Percentiles rank a stretch among this genome's conserved stretches.
phyloP scores from a whole-genome alignment of 2,329 filamentous ascomycete species.

The Xylariomycetidae sp. region DNA sequence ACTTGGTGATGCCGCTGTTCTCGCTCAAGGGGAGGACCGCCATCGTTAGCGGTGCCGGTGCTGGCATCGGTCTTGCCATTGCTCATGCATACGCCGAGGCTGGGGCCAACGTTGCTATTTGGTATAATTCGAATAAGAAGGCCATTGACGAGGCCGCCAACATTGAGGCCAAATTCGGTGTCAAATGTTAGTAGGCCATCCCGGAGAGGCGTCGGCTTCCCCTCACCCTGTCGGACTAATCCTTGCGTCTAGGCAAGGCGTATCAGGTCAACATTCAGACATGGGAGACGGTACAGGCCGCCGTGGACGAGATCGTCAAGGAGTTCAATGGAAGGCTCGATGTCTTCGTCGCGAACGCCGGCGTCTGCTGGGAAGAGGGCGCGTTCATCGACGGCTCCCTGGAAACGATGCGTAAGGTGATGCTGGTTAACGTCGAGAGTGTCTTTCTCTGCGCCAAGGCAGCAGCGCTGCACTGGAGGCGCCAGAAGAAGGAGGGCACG shows the following conservation, averaged over 20 bases:
- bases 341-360: constrained; percentile 75
- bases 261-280: constrained; percentile 59
- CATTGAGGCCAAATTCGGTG: constrained; percentile 61
- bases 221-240: too few relatives aligned
- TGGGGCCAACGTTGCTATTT: constrained; percentile 67
- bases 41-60: constrained; percentile 55
- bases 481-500: constrained; percentile 65
- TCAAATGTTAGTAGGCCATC: constrained; percentile 64
- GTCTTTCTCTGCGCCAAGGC: constrained; percentile 73
- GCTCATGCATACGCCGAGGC: constrained; percentile 64
- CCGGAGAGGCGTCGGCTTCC: too few relatives aligned
- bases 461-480: constrained; percentile 64
- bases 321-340: constrained; percentile 74
- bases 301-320: constrained; percentile 48
- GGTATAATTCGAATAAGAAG: constrained; percentile 67
- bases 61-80: constrained; percentile 61
- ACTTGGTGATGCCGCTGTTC: constrained; percentile 59
- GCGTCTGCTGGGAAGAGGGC: constrained; percentile 68
- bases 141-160: constrained; percentile 57
- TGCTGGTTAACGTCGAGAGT: constrained; percentile 69
- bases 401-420: constrained; percentile 62
- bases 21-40: constrained; percentile 67
- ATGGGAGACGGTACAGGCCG: constrained; percentile 44
- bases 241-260: constrained; percentile 46
- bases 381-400: constrained; percentile 61